Evolutionary conservation across 305 asterid genomes (phyloP).

Genomic region (Fraxinus dipetala): DNA sequence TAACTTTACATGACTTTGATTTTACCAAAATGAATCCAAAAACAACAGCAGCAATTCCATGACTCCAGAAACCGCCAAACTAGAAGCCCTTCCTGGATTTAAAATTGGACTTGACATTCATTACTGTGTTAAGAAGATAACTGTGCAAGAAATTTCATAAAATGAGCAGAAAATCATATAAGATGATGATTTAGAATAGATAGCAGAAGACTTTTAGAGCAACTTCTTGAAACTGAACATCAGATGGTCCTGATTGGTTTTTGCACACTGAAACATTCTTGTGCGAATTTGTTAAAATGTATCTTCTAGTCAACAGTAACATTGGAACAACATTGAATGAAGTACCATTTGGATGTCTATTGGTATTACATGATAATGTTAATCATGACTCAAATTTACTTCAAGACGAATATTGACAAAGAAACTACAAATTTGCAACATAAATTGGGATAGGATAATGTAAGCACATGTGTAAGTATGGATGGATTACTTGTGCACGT

Average conservation of each 20-base stretch:
- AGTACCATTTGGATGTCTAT: neutral
- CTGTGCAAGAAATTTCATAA: neutral
- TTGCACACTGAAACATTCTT: neutral
- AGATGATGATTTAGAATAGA: neutral
- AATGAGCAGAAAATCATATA: neutral
- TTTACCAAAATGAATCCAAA: neutral
- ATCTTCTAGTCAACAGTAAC: neutral
- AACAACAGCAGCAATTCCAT: neutral
- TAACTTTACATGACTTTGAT: neutral
- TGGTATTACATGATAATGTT: neutral
- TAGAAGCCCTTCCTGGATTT: slow-evolving; percentile 29
- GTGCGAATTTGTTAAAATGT: neutral
- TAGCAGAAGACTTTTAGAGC: neutral
- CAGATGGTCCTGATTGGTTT: neutral
- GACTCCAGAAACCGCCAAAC: slow-evolving; percentile 9
- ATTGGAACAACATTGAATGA: neutral
- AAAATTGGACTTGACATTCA: neutral
- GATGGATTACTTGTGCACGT: neutral
- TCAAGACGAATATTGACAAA: neutral
- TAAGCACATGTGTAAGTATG: neutral
- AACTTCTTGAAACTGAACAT: neutral
- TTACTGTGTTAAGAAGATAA: neutral
- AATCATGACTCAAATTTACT: neutral
- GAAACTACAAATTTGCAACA: neutral
- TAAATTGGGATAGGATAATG: neutral